Evolutionary conservation across 345 rosid genomes (phyloP).

Genomic region (Hypericum androsaemum): DNA sequence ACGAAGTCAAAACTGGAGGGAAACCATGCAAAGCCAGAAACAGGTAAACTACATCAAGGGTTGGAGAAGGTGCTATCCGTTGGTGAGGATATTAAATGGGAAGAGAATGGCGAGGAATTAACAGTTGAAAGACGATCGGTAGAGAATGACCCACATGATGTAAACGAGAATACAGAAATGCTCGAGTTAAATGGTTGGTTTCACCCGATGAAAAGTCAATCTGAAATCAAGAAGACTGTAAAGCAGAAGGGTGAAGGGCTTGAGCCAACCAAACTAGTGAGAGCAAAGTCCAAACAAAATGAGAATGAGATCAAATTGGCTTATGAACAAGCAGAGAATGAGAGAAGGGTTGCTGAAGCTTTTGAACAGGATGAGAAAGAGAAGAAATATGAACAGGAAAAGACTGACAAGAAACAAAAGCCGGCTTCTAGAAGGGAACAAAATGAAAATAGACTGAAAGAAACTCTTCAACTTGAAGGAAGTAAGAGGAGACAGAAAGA

Average conservation of each 20-base stretch:
- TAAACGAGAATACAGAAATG: conserved; percentile 19
- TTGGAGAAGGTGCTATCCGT: conserved; percentile 23
- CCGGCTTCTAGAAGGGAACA: conserved; percentile 6
- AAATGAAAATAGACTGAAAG: conserved; percentile 3
- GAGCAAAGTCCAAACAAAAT: conserved; percentile 16
- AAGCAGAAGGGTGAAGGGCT: conserved; percentile 24
- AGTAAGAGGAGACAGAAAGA: conserved; percentile 14
- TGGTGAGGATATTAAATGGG: conserved; percentile 29
- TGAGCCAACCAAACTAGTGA: conserved; percentile 1
- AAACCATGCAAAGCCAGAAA: conserved; percentile 20
- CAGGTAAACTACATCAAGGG: conserved; percentile 29
- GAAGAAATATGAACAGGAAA: conserved; percentile 7
- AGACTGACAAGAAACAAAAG: neutral
- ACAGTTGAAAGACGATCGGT: conserved; percentile 16
- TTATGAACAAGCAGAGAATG: neutral
- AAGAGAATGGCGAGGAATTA: conserved; percentile 29
- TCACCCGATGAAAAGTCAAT: conserved; percentile 21
- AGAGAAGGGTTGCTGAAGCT: neutral
- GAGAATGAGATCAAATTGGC: conserved; percentile 16
- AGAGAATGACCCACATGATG: conserved; percentile 27
- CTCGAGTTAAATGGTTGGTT: conserved; percentile 26
- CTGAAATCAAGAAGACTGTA: conserved; percentile 21
- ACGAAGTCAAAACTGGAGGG: conserved; percentile 10
- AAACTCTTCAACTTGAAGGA: conserved; percentile 3
- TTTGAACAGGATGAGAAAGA: conserved; percentile 2